These are phyloP conservation scores for Arctium minus DNA, from an alignment of 129 eudicot species.

Conservation along the genomic window DNA sequence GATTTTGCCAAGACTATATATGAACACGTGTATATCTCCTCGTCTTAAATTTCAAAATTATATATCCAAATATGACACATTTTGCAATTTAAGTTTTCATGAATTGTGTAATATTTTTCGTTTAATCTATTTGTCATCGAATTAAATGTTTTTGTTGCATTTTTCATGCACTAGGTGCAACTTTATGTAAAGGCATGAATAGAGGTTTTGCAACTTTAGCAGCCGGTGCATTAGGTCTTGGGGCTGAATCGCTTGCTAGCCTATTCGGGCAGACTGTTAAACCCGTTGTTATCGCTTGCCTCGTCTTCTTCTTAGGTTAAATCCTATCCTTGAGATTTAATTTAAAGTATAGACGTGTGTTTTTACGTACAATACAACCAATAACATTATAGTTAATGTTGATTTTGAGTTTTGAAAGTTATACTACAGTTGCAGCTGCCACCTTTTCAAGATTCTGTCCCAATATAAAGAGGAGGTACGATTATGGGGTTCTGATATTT, in stretches of 20 bases:
- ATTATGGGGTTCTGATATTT: conserved; percentile 62
- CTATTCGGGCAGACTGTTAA: conserved; percentile 45
- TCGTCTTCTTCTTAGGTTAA: conserved; percentile 48
- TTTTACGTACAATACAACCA: neutral
- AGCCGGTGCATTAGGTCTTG: conserved; percentile 57
- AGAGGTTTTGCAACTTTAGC: conserved; percentile 51
- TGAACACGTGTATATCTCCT: too few relatives aligned
- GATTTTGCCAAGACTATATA: too few relatives aligned
- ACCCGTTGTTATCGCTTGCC: conserved; percentile 39
- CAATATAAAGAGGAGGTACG: conserved; percentile 44
- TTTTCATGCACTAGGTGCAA: conserved; percentile 40
- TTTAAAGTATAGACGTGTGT: neutral
- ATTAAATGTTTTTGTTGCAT: neutral
- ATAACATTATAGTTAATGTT: neutral
- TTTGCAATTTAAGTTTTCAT: too few relatives aligned
- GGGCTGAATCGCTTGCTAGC: conserved; percentile 45
- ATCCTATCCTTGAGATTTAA: neutral
- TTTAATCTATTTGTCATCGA: neutral
- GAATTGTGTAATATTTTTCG: too few relatives aligned
- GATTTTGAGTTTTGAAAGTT: neutral
- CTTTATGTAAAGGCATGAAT: conserved; percentile 46
- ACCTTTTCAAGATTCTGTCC: conserved; percentile 58
- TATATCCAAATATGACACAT: too few relatives aligned
- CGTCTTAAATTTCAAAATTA: too few relatives aligned
- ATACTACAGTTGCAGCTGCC: conserved; percentile 42